phyloP scores from a whole-genome alignment of 768 basidiomycete species.

The Xerocomellus intermedius region DNA sequence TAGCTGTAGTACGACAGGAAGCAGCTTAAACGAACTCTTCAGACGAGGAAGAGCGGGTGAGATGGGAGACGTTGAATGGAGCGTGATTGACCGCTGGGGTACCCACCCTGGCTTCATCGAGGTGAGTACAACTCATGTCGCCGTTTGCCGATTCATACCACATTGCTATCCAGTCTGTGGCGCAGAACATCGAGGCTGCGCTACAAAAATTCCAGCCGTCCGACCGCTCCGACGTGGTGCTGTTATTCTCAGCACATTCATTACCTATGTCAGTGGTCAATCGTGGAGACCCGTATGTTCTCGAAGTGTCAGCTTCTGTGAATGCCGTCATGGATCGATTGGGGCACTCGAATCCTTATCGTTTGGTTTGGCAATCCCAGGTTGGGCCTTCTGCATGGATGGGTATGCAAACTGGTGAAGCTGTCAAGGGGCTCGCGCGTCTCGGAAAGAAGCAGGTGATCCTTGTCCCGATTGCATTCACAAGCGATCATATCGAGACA shows the following conservation, averaged over 20 bases:
- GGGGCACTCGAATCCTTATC: conserved; percentile 77
- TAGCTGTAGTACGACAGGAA: conserved; percentile 96
- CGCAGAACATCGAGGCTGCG: conserved; percentile 82
- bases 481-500: conserved; percentile 98
- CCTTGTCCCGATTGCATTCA: conserved; percentile 95
- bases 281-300: conserved; percentile 95
- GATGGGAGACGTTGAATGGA: conserved; percentile 81
- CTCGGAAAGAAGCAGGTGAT: conserved; percentile 75
- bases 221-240: conserved; percentile 68
- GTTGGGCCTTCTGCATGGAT: conserved; percentile 98
- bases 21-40: conserved; percentile 92
- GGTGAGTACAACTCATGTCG: conserved; percentile 45
- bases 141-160: not conserved
- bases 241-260: conserved; percentile 97
- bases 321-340: conserved; percentile 90
- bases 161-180: conserved; percentile 63
- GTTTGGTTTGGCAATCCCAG: conserved; percentile 96
- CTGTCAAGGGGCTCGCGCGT: conserved; percentile 81
- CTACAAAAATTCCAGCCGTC: conserved; percentile 75
- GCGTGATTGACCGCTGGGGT: conserved; percentile 97
- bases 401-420: conserved; percentile 93
- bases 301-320: conserved; percentile 94
- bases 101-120: conserved; percentile 93
- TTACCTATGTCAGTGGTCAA: conserved; percentile 98
- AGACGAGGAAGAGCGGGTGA: conserved; percentile 61